phyloP scores from a whole-genome alignment of 2,329 filamentous ascomycete species.

The Parastagonospora avenae region DNA sequence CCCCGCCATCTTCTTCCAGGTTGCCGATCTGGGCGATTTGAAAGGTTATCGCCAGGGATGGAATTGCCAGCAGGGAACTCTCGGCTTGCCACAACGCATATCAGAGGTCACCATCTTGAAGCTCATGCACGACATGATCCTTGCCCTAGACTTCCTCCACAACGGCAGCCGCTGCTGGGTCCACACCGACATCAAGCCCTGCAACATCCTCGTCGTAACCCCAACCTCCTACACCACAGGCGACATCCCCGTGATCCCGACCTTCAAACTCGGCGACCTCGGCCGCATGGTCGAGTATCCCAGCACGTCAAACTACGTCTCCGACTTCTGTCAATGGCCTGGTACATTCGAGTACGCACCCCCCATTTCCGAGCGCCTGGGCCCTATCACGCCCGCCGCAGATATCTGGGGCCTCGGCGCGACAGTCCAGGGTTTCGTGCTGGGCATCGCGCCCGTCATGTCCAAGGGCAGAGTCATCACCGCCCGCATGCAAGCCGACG shows the following conservation, averaged over 20 bases:
- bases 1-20: slow-evolving; percentile 26
- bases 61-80: slow-evolving; percentile 1
- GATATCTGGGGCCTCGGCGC: slow-evolving; percentile 34
- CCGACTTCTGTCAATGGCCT: background rate
- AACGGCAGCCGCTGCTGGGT: slow-evolving; percentile 55
- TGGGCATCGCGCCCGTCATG: slow-evolving; percentile 13
- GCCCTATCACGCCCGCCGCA: slow-evolving; percentile 12
- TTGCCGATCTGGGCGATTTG: slow-evolving; percentile 24
- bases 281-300: slow-evolving; percentile 13
- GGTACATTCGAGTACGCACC: slow-evolving; percentile 31
- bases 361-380: slow-evolving; percentile 8
- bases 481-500: background rate
- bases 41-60: slow-evolving; percentile 8
- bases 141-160: slow-evolving; percentile 29
- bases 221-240: slow-evolving; percentile 1
- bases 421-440: slow-evolving; percentile 23
- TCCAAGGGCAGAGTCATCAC: slow-evolving; percentile 10
- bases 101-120: slow-evolving; percentile 37
- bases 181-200: slow-evolving; percentile 90
- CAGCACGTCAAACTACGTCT: background rate
- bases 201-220: slow-evolving; percentile 78
- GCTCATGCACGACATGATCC: slow-evolving; percentile 26
- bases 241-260: slow-evolving; percentile 18
- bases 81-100: background rate
- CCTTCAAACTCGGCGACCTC: slow-evolving; percentile 33